phyloP scores from a whole-genome alignment of 2,329 filamentous ascomycete genomes.

The Escovopsis weberi region DNA sequence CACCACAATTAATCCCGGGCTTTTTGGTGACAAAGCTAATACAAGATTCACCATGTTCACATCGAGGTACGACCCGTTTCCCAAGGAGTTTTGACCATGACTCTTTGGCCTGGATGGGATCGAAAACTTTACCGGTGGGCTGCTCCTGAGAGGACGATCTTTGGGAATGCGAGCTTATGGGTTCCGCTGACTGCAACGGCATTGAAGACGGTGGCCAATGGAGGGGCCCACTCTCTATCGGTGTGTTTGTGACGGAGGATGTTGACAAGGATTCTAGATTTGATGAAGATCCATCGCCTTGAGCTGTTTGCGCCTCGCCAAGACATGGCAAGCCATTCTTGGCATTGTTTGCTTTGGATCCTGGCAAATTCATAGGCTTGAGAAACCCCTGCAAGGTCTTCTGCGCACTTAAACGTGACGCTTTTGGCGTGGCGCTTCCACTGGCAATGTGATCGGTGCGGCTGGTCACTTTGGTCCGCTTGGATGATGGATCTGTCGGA shows the following conservation, averaged over 20 bases:
- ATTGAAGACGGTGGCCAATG: neutral
- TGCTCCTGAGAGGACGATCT: too few species aligned
- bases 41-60: conserved; percentile 82
- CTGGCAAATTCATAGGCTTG: conserved; percentile 30
- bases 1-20: conserved; percentile 65
- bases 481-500: neutral
- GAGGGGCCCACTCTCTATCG: neutral
- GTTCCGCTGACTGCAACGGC: neutral
- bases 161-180: neutral
- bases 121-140: conserved; percentile 33
- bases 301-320: conserved; percentile 1
- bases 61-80: conserved; percentile 59
- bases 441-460: neutral
- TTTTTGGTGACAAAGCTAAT: conserved; percentile 78
- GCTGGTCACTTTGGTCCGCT: conserved; percentile 2
- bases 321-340: neutral
- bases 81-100: conserved; percentile 77
- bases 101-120: conserved; percentile 60
- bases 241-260: neutral
- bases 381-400: conserved; percentile 68
- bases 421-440: neutral
- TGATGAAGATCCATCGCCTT: neutral
- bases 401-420: conserved; percentile 18
- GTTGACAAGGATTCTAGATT: neutral
- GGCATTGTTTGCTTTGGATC: conserved; percentile 8